Base-by-base conservation (phyloP, 257 asterid genomes). In the Misopates orontium region DNA sequence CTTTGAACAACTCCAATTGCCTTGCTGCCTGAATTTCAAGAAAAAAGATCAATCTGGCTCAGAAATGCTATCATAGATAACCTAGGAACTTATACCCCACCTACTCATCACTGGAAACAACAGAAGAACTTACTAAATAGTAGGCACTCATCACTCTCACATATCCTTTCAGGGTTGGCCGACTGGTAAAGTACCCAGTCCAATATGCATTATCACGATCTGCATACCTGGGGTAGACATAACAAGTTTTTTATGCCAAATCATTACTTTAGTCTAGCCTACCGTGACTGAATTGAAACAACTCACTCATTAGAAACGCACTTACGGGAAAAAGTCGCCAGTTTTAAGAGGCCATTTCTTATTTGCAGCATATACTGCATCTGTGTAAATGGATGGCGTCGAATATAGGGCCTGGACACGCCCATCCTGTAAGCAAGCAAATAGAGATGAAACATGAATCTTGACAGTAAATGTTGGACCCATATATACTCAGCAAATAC, bases 281-380 rank as follows among this genome's bases (percentile, higher is more conserved):
- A 16, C 36, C 36, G 56, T 32, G 60, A 54, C 63, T 70, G 57
- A 62, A 20, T 10, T 58, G n/a, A 22, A 42, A 42, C 12, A 13
- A n/a, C 62, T 51, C 79, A 65, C 45, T 63, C 63, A 39, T 54
- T 50, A 60, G 65, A 67, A 66, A 39, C 20, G 20, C 48, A 85
- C 95, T 79, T 79, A 87, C 95, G 95, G 95, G 77, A 87, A 87
- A 73, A 87, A 87, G 70, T 87, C 95, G 25, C 88, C 95, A 64
- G 88, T 87, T 80, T 87, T 87, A 44, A 87, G 84, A 24, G 95
- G 90, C 93, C 95, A 87, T 68, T 71, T 61, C 71, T 76, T 72
- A 22, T 79, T 73, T 71, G 88, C 87, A 51, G 93, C 87, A 74
- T 87, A 59, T 72, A 85, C 85, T 64, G 90, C 90, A 69, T 85